A percentile compares a stretch with the other conserved stretches of the same genome.
Conservation (phyloP, 495 filamentous ascomycete species). For the Parathielavia appendiculata region DNA sequence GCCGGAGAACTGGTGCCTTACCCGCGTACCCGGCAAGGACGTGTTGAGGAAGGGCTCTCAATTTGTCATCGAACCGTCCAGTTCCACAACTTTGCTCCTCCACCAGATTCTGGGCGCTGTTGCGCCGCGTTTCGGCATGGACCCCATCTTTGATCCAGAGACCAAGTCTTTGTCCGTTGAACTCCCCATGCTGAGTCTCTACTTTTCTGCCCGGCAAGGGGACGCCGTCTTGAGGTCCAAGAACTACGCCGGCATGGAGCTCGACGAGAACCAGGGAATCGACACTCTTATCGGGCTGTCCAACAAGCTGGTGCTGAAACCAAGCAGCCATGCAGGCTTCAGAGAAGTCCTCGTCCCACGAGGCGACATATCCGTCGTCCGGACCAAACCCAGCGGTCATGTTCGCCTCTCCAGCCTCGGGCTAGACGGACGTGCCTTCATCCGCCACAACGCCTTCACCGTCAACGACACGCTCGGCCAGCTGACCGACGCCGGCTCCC, state of each 20-base stretch:
- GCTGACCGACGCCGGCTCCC: slow-evolving; percentile 46
- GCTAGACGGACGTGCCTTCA: slow-evolving; percentile 9
- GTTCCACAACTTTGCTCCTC: neutral
- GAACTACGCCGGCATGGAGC: slow-evolving; percentile 38
- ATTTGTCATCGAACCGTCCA: slow-evolving; percentile 11
- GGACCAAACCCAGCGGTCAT: slow-evolving; percentile 28
- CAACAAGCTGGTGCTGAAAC: slow-evolving; percentile 48
- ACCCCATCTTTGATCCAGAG: slow-evolving; percentile 11
- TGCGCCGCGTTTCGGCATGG: slow-evolving; percentile 2
- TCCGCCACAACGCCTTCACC: slow-evolving; percentile 35
- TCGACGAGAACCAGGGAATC: slow-evolving; percentile 49
- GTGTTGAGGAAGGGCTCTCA: neutral
- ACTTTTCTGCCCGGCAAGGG: slow-evolving; percentile 9
- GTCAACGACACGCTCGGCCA: slow-evolving; percentile 47
- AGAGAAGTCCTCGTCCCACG: slow-evolving; percentile 52
- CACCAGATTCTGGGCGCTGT: slow-evolving; percentile 8
- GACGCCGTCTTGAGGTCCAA: slow-evolving; percentile 14
- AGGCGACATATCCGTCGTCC: too few relatives aligned
- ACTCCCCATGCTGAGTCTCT: slow-evolving; percentile 14
- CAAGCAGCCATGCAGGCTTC: neutral
- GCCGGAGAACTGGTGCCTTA: slow-evolving; percentile 11
- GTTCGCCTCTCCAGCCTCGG: slow-evolving; percentile 38
- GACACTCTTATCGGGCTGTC: slow-evolving; percentile 50
- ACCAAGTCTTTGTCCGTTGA: neutral
- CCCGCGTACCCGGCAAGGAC: too few relatives aligned